phyloP scores from a whole-genome alignment of 495 filamentous ascomycete species.

The Neurospora sp. region DNA sequence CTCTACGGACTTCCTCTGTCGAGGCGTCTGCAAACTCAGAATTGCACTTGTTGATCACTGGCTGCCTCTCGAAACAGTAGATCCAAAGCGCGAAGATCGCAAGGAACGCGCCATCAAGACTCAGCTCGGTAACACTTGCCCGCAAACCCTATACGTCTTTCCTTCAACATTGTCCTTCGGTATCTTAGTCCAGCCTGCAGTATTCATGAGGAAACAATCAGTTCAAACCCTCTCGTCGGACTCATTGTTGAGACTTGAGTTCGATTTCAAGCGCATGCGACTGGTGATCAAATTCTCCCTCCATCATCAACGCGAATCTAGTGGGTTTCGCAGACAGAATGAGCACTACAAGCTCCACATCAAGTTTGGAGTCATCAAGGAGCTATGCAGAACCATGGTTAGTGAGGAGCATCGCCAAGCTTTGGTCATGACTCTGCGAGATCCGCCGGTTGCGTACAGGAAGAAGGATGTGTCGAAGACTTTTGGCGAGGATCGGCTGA shows the following conservation, averaged over 20 bases:
- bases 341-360: constrained; percentile 43
- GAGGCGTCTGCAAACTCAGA: constrained; percentile 5
- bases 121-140: constrained; percentile 20
- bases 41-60: background rate
- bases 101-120: constrained; percentile 9
- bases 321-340: constrained; percentile 6
- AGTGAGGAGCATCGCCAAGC: constrained; percentile 19
- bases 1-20: constrained; percentile 9
- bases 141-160: constrained; percentile 17
- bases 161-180: constrained; percentile 41
- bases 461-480: constrained; percentile 34
- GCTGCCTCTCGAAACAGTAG: background rate
- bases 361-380: constrained; percentile 51
- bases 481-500: constrained; percentile 32
- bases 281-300: constrained; percentile 30
- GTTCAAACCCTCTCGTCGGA: constrained; percentile 1
- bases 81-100: background rate
- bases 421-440: constrained; percentile 50
- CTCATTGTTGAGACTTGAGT: constrained; percentile 16
- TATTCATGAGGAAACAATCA: constrained; percentile 42
- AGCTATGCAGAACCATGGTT: constrained; percentile 38
- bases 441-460: constrained; percentile 55
- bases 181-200: constrained; percentile 31
- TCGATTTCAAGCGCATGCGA: constrained; percentile 34
- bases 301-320: background rate